Base-by-base conservation (phyloP, 768 basidiomycete genomes). In the Trametes cinnabarina region DNA sequence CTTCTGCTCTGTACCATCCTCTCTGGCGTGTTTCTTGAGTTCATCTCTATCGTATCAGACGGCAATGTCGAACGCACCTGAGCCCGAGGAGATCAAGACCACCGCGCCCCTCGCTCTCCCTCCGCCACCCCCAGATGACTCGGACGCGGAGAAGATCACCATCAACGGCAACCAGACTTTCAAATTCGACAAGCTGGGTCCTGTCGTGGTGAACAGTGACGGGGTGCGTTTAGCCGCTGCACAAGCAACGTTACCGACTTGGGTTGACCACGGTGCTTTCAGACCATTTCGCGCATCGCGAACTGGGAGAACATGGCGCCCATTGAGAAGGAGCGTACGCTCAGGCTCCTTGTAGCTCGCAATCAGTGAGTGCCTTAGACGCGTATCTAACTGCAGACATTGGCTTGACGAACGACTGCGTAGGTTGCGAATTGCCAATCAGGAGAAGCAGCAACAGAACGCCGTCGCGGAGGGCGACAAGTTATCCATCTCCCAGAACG, bases 201-300 rank as follows among this genome's bases (percentile, higher is more conserved):
- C 86, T 1, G 78, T 88, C 76, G 83, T 88, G 42, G 83, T 87
- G 39, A 87, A 87, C 66, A 79, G 73, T 40, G 81, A 88, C 72
- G 86, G 85, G 51, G 84, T 86, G 67, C 55, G 79, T 72, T 17
- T 20, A 10, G 30, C 7, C 30, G 30, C 30, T 32, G 12, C n/a
- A 12, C 30, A 32, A 17, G 23, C 8, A 3, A 8, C n/a, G 26
- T 28, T 17, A 3, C 3, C 23, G 5, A 8, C 17, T 26, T 4
- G 26, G 1, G 12, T 9, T 28, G 23, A 43, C 19, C 39, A 23
- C n/a, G 14, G 7, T 26, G 8, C 17, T 22, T 37, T 6, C 47
- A 87, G 86, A 88, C 86, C 0, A 66, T 87, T 15, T 87, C 85
- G 8, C 73, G 86, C 34, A 85, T 88, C 56, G 77, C 78, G 26